phyloP scores from a whole-genome alignment of 2,329 filamentous ascomycete species.

The Zopfia rhizophila region DNA sequence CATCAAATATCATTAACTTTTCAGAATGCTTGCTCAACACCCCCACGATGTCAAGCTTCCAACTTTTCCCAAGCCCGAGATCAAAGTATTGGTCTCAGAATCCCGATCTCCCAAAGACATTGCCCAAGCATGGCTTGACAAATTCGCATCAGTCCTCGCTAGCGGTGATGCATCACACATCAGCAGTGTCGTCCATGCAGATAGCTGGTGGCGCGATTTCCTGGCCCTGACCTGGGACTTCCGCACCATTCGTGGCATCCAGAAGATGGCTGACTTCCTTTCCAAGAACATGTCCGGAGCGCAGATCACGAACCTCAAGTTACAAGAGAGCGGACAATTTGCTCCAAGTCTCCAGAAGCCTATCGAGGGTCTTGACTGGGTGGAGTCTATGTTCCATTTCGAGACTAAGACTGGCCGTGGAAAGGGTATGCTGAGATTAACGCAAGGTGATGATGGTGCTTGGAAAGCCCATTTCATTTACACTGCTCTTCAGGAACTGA shows the following conservation, averaged over 20 bases:
- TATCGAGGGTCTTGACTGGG: constrained; percentile 65
- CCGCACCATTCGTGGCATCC: constrained; percentile 60
- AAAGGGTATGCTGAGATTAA: constrained; percentile 66
- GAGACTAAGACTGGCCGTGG: constrained; percentile 66
- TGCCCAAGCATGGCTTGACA: constrained; percentile 41
- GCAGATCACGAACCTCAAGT: constrained; percentile 54
- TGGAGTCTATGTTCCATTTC: constrained; percentile 67
- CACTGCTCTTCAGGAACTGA: constrained; percentile 67
- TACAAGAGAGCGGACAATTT: constrained; percentile 57
- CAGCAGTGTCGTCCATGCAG: constrained; percentile 52
- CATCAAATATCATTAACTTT: not conserved
- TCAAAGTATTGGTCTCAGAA: constrained; percentile 19
- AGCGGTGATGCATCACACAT: constrained; percentile 28
- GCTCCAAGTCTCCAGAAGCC: constrained; percentile 54
- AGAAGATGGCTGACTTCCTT: constrained; percentile 55
- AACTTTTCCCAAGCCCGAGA: constrained; percentile 31
- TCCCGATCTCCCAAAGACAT: constrained; percentile 27
- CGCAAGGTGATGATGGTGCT: constrained; percentile 51
- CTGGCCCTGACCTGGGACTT: constrained; percentile 67
- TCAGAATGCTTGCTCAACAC: constrained; percentile 32
- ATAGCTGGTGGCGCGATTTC: constrained; percentile 69
- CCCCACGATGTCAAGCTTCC: constrained; percentile 40
- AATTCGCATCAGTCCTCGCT: constrained; percentile 34
- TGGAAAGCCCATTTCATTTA: constrained; percentile 75
- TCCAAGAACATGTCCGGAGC: constrained; percentile 47